Evolutionary conservation across 148 eudicot genomes (phyloP), one percentile per base, ranked within the genome.

Genomic region (Rhododendron molle): DNA sequence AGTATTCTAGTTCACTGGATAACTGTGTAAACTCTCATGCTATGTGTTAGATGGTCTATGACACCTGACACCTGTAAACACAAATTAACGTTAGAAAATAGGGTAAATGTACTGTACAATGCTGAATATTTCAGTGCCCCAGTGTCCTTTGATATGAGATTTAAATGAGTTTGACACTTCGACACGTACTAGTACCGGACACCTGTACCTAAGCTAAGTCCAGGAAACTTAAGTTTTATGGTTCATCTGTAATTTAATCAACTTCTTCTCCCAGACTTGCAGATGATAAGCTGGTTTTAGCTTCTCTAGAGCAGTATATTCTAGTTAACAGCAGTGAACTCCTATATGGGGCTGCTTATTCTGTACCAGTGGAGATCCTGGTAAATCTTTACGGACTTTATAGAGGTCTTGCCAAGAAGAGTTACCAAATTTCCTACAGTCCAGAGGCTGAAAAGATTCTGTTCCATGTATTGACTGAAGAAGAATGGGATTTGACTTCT

Each of bases 241-340:
- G 2, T 71, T 13, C 2, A 30, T 71, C 8, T 36, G 54, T 80
- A 65, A 78, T 56, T 78, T 43, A 80, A 28, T 81, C 65, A 26
- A 49, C 50, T 76, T 78, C 54, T 85, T 86, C 65, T 32, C 38
- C 21, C 87, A 97, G 99, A 91, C 86, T 97, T 81, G 98, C 93
- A 85, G 98, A 97, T 88, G 93, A 92, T 60, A 93, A 91, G 90
- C 86, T 94, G 90, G 92, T 95, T 46, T 89, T 97, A 82, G 92
- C 99, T 86, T 95, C 98, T 88, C 85, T 97, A 85, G 99, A 97
- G 94, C 98, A 97, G 83, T 97, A 92, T 89, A 90, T 97, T 89
- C 88, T 97, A 71, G 92, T 92, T 74, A 97, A 97, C 88, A 86
- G 93, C 86, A 79, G 85, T 67, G 90, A 89, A 81, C 83, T 92